Conservation (phyloP, 2,329 filamentous ascomycete species). For the Pyricularia pennisetigena region DNA sequence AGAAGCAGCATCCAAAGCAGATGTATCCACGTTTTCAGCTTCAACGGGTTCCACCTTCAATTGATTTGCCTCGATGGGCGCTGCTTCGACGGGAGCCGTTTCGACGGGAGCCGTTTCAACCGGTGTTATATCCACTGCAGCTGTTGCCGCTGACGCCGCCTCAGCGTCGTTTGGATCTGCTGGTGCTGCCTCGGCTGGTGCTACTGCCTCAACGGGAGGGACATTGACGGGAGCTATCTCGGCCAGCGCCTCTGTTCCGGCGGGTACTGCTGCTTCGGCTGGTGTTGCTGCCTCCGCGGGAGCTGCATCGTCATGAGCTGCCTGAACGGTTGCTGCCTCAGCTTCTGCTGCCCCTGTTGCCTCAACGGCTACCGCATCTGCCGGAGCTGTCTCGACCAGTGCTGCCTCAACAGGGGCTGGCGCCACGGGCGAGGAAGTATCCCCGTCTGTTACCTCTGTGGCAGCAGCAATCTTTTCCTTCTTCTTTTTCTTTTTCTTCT, state of each 20-base stretch:
- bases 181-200: not conserved
- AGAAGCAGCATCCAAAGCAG: not conserved
- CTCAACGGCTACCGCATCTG: not conserved
- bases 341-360: not conserved
- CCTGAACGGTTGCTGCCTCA: not conserved
- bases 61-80: constrained; percentile 1
- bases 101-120: not conserved
- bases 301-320: no score
- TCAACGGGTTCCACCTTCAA: constrained; percentile 7
- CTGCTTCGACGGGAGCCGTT: not conserved
- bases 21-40: not conserved
- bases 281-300: not conserved
- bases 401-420: no score
- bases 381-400: no score
- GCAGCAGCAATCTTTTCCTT: not conserved
- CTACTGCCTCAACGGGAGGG: constrained; percentile 2
- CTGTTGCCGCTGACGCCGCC: constrained; percentile 6
- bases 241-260: not conserved
- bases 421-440: no score
- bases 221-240: not conserved
- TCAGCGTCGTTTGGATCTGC: constrained; percentile 5
- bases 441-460: not conserved
- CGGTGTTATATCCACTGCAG: not conserved
- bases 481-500: not conserved
- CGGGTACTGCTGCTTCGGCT: no score